Percentiles rank a stretch among this genome's conserved stretches.
Evolutionary conservation across 1,139 yeast species (phyloP).

Genomic region (Yamadazyma jaroonii): DNA sequence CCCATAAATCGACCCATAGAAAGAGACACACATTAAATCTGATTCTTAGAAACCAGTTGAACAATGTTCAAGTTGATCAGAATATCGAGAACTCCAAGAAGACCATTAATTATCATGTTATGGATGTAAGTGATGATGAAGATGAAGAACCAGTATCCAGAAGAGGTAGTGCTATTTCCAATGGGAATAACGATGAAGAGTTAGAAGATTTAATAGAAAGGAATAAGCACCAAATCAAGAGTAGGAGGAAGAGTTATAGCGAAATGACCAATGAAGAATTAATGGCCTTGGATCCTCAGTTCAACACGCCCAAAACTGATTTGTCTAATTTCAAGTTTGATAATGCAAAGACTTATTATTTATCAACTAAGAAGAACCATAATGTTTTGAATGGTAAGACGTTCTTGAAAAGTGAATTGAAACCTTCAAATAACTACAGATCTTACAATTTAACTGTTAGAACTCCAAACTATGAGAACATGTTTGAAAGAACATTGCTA

Average conservation of each 20-base stretch:
- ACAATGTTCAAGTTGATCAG: slow-evolving; percentile 27
- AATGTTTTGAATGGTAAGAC: slow-evolving; percentile 4
- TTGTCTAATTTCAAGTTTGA: slow-evolving; percentile 42
- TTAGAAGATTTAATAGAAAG: slow-evolving; percentile 1
- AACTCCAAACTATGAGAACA: slow-evolving; percentile 26
- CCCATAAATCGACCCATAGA: not conserved
- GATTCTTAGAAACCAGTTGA: slow-evolving; percentile 40
- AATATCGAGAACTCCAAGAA: slow-evolving; percentile 18
- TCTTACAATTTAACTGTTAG: slow-evolving; percentile 38
- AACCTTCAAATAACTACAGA: slow-evolving; percentile 34
- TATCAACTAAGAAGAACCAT: slow-evolving; percentile 20
- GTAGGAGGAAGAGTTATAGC: slow-evolving; percentile 52
- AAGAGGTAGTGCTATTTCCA: not conserved
- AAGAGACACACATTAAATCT: not conserved
- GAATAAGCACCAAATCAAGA: not conserved
- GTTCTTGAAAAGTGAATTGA: slow-evolving; percentile 2
- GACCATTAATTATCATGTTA: slow-evolving; percentile 22
- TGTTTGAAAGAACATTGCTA: slow-evolving; percentile 30
- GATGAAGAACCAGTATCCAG: not conserved
- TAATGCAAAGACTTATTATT: slow-evolving; percentile 34
- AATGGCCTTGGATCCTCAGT: slow-evolving; percentile 59
- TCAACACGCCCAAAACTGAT: slow-evolving; percentile 30
- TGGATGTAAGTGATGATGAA: slow-evolving; percentile 17
- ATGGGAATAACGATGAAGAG: slow-evolving; percentile 1
- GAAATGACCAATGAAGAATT: slow-evolving; percentile 67